Evolutionary conservation across 192 early-diverging fungal genomes (phyloP).

Genomic region (Backusella tarrabulga): DNA sequence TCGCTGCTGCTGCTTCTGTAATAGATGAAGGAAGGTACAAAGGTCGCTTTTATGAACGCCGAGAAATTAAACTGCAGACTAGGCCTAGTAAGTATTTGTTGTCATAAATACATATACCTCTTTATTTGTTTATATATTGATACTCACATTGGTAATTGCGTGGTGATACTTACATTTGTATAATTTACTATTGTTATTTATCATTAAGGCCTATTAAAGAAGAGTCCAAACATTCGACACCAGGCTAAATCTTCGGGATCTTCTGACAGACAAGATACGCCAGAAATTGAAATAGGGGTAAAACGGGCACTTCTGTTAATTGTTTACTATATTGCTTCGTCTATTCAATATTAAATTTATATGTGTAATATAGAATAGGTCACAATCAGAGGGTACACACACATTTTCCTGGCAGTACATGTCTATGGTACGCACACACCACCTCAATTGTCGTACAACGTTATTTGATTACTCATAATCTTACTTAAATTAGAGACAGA

Average conservation of each 20-base stretch:
- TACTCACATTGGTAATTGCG: not conserved
- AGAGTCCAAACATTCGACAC: not conserved
- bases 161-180: not conserved
- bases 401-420: conserved; percentile 23
- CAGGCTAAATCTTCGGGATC: conserved; percentile 9
- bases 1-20: conserved; percentile 25
- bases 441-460: not conserved
- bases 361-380: conserved; percentile 6
- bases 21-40: conserved; percentile 17
- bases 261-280: not conserved
- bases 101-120: not conserved
- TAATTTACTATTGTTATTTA: not conserved
- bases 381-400: conserved; percentile 10
- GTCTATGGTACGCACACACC: conserved; percentile 21
- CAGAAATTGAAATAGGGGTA: conserved; percentile 3
- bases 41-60: conserved; percentile 6
- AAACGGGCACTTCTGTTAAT: not conserved
- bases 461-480: not conserved
- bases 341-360: not conserved
- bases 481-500: conserved; percentile 30
- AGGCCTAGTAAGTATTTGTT: not conserved
- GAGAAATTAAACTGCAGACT: conserved; percentile 5
- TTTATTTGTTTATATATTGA: not conserved
- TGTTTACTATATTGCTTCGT: not conserved
- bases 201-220: not conserved